Percentiles rank a stretch among this genome's conserved stretches.
Evolutionary conservation across 2,329 filamentous ascomycete species (phyloP).

Genomic region (Neofusicoccum sp.): DNA sequence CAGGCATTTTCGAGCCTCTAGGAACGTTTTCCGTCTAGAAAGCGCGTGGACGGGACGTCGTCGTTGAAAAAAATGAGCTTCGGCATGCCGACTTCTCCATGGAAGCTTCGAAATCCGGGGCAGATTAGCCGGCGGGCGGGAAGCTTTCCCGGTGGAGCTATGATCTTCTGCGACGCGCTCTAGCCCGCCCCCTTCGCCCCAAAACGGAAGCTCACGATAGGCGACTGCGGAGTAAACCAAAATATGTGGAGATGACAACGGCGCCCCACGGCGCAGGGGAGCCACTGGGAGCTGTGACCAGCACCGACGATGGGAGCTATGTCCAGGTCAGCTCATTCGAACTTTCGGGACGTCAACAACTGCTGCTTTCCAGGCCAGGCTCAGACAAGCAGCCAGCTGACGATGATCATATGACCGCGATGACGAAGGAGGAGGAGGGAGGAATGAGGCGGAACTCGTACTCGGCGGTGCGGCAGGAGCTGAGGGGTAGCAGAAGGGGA

Average conservation of each 20-base stretch:
- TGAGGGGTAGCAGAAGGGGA: not conserved
- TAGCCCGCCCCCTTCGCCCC: not conserved
- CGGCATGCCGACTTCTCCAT: not conserved
- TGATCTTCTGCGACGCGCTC: slow-evolving; percentile 15
- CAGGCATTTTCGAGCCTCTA: not conserved
- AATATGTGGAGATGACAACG: slow-evolving; percentile 10
- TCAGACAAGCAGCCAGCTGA: not conserved
- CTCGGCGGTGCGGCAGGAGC: not conserved
- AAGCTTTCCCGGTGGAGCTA: slow-evolving; percentile 11
- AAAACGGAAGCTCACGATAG: slow-evolving; percentile 16
- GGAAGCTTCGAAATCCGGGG: slow-evolving; percentile 12
- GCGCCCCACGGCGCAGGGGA: not conserved
- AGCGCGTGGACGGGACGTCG: not conserved
- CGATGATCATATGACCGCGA: not conserved
- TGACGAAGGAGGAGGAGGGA: not conserved
- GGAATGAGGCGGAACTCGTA: not conserved
- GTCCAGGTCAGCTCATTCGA: not conserved
- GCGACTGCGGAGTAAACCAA: slow-evolving; percentile 9
- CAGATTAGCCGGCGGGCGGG: slow-evolving; percentile 11
- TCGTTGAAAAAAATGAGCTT: not conserved
- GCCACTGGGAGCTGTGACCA: slow-evolving; percentile 10
- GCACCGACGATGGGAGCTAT: not conserved
- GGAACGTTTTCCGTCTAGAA: not conserved
- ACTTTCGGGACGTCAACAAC: not conserved
- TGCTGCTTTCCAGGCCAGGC: not conserved